Conservation (phyloP, 345 rosid genomes). For the Leavenworthia alabamica region DNA sequence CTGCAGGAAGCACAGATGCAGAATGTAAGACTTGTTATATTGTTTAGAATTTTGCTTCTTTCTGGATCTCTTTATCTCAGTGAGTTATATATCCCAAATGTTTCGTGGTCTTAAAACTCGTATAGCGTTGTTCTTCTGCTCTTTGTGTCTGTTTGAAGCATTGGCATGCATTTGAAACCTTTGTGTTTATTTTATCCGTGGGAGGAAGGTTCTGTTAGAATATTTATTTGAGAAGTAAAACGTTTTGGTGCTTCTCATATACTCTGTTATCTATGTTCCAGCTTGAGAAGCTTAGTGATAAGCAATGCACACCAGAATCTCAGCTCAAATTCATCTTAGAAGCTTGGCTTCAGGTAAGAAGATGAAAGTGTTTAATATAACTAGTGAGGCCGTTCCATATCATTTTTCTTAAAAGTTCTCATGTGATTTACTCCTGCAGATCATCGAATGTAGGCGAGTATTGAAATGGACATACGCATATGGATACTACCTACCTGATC, state of each 20-base stretch:
- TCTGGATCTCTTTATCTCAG: not conserved
- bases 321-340: conserved; percentile 95
- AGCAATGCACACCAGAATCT: conserved; percentile 76
- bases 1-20: conserved; percentile 70
- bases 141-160: too few relatives aligned
- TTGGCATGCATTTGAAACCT: conserved; percentile 4
- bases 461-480: conserved; percentile 98
- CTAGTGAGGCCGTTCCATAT: not conserved
- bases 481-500: conserved; percentile 88
- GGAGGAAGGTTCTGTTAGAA: not conserved
- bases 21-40: conserved; percentile 46
- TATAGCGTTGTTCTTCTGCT: too few relatives aligned
- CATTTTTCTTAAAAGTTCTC: not conserved
- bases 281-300: conserved; percentile 90
- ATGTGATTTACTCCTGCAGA: conserved; percentile 39
- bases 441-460: conserved; percentile 94
- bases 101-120: too few relatives aligned
- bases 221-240: not conserved
- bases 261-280: conserved; percentile 20
- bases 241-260: conserved; percentile 5
- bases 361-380: not conserved
- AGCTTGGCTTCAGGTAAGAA: conserved; percentile 94
- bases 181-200: not conserved
- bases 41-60: too few relatives aligned
- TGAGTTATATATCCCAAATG: conserved; percentile 11